phyloP scores from a whole-genome alignment of 306 rosid species.

The Trifolium fragiferum region DNA sequence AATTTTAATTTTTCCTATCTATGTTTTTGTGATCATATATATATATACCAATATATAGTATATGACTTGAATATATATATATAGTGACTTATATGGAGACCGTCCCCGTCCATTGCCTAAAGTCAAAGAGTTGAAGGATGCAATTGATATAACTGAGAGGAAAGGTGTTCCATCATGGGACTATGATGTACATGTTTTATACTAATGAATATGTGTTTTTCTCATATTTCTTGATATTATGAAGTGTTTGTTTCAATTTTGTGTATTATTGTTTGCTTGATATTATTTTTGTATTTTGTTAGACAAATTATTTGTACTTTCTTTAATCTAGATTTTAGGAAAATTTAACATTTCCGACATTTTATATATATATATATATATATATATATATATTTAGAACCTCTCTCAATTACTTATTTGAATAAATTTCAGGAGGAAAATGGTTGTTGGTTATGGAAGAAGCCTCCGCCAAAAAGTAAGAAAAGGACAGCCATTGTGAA shows the following conservation, averaged over 20 bases:
- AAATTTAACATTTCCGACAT: no score
- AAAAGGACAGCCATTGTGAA: constrained; percentile 20
- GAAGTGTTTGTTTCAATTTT: not conserved
- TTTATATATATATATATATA: no score
- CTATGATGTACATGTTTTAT: constrained; percentile 58
- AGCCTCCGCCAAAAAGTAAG: constrained; percentile 61
- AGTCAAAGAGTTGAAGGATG: constrained; percentile 57
- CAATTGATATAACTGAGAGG: constrained; percentile 59
- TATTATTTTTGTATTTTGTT: no score
- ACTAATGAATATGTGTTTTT: not conserved
- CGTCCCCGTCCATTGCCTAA: constrained; percentile 63
- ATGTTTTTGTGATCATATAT: not conserved
- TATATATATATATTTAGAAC: no score
- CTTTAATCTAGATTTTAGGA: no score
- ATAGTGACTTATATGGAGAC: constrained; percentile 71
- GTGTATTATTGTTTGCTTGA: not conserved
- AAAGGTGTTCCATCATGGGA: constrained; percentile 68
- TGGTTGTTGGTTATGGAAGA: constrained; percentile 66
- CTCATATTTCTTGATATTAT: not conserved
- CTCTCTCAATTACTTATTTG: not conserved
- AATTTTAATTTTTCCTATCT: not conserved
- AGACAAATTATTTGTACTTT: no score
- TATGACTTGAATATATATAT: constrained; percentile 13
- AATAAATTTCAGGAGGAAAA: constrained; percentile 53
- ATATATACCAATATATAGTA: not conserved